phyloP scores from a whole-genome alignment of 2,329 filamentous ascomycete genomes.

The Cladosporium sp. region DNA sequence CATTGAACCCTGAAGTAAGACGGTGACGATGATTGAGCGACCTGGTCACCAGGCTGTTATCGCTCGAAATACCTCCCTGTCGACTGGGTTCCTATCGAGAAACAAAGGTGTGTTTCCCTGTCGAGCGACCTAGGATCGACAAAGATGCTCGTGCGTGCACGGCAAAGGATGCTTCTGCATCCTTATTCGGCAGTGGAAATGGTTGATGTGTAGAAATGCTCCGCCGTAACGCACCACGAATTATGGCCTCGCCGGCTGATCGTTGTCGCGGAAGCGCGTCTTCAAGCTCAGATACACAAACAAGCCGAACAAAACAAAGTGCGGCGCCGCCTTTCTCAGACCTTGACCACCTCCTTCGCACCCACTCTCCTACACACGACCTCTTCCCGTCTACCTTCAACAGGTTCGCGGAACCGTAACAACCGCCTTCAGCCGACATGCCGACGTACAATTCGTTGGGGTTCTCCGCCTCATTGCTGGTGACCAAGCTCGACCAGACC shows the following conservation, averaged over 20 bases:
- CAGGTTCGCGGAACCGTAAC: conserved; percentile 2
- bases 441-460: conserved; percentile 33
- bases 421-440: conserved; percentile 24
- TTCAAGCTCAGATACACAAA: conserved; percentile 15
- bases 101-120: neutral
- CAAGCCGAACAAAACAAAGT: conserved; percentile 7
- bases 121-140: neutral
- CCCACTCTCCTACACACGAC: neutral
- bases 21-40: neutral
- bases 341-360: neutral
- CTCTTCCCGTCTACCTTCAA: conserved; percentile 11
- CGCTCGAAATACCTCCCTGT: neutral
- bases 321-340: neutral
- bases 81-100: neutral
- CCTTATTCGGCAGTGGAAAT: neutral
- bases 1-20: neutral
- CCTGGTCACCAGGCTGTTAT: neutral
- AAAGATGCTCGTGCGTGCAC: neutral
- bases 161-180: neutral
- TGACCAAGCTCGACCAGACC: conserved; percentile 26
- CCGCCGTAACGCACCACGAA: neutral
- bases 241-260: neutral
- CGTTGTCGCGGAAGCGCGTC: conserved; percentile 2
- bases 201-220: neutral
- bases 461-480: conserved; percentile 30